These are phyloP conservation scores for Hanseniaspora jakobsenii DNA, from an alignment of 805 yeast genomes.

Conservation along the genomic window DNA sequence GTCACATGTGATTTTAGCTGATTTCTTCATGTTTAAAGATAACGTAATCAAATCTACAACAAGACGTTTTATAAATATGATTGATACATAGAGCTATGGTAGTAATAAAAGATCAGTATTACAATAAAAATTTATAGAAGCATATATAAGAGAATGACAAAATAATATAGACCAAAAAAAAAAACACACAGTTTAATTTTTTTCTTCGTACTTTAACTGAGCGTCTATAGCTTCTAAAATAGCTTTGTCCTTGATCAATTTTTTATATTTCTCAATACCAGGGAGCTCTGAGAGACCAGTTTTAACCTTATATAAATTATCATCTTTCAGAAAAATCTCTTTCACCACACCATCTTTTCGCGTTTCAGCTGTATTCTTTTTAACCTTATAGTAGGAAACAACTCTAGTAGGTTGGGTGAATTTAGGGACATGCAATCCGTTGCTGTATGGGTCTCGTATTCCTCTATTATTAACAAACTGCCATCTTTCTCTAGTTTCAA, in stretches of 20 bases:
- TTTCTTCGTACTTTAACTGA: slow-evolving; percentile 6
- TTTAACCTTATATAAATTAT: slow-evolving; percentile 35
- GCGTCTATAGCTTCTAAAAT: slow-evolving; percentile 12
- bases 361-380: slow-evolving; percentile 20
- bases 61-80: too few relatives aligned
- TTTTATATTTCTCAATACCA: slow-evolving; percentile 41
- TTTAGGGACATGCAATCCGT: slow-evolving; percentile 61
- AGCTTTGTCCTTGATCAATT: slow-evolving; percentile 43
- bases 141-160: too few relatives aligned
- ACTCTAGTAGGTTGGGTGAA: slow-evolving; percentile 58
- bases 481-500: slow-evolving; percentile 44
- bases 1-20: too few relatives aligned
- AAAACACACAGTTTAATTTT: slow-evolving; percentile 1
- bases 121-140: too few relatives aligned
- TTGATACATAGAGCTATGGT: too few relatives aligned
- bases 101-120: too few relatives aligned
- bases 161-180: too few relatives aligned
- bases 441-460: slow-evolving; percentile 70
- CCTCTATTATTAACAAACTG: slow-evolving; percentile 39
- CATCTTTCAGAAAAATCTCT: slow-evolving; percentile 31
- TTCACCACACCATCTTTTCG: slow-evolving; percentile 29
- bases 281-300: slow-evolving; percentile 61
- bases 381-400: slow-evolving; percentile 17
- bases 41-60: too few relatives aligned
- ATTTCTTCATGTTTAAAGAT: too few relatives aligned